Conservation (phyloP, 768 basidiomycete genomes). For the Rhizopogon vulgaris region DNA sequence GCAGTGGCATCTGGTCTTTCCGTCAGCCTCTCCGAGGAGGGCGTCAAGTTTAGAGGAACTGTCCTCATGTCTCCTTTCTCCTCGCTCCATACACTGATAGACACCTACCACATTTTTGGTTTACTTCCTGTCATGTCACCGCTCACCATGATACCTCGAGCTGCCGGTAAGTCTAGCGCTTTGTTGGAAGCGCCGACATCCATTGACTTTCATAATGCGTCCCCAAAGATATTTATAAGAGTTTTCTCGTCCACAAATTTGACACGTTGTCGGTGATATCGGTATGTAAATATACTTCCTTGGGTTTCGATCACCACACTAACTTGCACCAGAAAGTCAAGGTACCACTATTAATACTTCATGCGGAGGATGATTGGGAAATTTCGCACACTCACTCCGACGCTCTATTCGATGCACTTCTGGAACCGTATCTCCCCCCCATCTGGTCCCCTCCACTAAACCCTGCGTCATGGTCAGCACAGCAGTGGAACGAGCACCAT, state of each 20-base stretch:
- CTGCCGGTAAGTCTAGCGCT: constrained; percentile 45
- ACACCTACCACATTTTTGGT: constrained; percentile 62
- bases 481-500: constrained; percentile 41
- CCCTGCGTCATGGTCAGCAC: constrained; percentile 22
- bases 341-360: constrained; percentile 64
- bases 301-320: background rate
- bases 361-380: constrained; percentile 69
- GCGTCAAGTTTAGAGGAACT: constrained; percentile 36
- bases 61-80: constrained; percentile 56
- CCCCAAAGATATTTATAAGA: constrained; percentile 44
- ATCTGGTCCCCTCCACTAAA: constrained; percentile 31
- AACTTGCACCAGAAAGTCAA: constrained; percentile 47
- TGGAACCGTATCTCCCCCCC: constrained; percentile 57
- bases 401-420: constrained; percentile 58
- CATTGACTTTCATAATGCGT: background rate
- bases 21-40: constrained; percentile 41
- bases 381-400: constrained; percentile 68
- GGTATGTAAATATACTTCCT: constrained; percentile 32
- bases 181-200: background rate
- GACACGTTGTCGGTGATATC: constrained; percentile 57
- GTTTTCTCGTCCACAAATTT: constrained; percentile 50
- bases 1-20: constrained; percentile 57
- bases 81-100: constrained; percentile 51
- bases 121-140: constrained; percentile 69
- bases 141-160: constrained; percentile 54